phyloP scores from a whole-genome alignment of 2,329 filamentous ascomycete genomes.

The Fusarium bactridioides region DNA sequence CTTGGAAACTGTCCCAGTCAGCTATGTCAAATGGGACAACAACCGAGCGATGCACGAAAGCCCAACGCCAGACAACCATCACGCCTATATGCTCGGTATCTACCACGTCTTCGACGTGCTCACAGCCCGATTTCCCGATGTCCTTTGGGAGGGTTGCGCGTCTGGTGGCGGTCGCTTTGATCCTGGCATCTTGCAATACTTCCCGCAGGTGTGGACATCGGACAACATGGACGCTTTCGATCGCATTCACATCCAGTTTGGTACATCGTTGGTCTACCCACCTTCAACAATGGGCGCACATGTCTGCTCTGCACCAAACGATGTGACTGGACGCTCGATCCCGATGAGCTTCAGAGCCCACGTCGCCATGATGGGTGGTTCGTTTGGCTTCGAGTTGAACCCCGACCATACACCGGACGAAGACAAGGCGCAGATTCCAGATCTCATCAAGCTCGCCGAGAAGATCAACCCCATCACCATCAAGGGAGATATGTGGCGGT shows the following conservation, averaged over 20 bases:
- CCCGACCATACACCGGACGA: conserved; percentile 59
- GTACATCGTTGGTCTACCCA: conserved; percentile 69
- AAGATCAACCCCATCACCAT: conserved; percentile 67
- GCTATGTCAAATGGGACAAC: conserved; percentile 74
- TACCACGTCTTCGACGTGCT: conserved; percentile 69
- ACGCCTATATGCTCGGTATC: conserved; percentile 69
- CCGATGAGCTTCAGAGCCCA: conserved; percentile 68
- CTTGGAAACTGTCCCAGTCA: conserved; percentile 61
- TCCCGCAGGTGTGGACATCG: conserved; percentile 71
- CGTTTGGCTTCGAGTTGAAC: conserved; percentile 71
- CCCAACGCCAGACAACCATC: conserved; percentile 59
- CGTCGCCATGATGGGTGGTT: conserved; percentile 74
- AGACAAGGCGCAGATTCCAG: conserved; percentile 62
- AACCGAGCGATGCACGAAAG: conserved; percentile 71
- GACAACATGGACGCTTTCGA: conserved; percentile 71
- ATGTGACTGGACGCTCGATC: conserved; percentile 61
- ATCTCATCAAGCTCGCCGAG: conserved; percentile 61
- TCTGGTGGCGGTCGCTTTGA: conserved; percentile 72
- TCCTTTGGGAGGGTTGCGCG: conserved; percentile 73
- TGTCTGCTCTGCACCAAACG: conserved; percentile 67
- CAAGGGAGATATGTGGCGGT: conserved; percentile 65
- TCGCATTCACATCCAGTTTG: conserved; percentile 69
- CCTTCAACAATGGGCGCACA: conserved; percentile 72
- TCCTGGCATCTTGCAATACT: conserved; percentile 68
- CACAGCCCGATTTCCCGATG: conserved; percentile 65